phyloP scores from a whole-genome alignment of 1,139 yeast species.

The Saccharomyces hybrid region DNA sequence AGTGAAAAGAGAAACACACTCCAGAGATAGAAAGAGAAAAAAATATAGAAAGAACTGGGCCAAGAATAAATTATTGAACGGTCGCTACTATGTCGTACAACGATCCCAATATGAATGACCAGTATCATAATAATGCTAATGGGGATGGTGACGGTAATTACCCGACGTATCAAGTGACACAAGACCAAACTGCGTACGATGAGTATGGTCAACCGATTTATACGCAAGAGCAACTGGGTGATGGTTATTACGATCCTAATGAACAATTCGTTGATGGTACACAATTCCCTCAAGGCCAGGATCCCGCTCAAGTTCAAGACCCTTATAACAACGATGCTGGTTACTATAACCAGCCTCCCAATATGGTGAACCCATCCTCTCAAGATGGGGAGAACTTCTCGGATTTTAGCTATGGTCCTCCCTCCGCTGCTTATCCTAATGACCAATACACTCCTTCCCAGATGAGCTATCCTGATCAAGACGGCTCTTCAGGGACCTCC shows the following conservation, averaged over 20 bases:
- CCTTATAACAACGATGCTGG: constrained; percentile 9
- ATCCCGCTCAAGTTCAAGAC: neutral
- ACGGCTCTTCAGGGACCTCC: constrained; percentile 81
- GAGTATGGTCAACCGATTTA: constrained; percentile 28
- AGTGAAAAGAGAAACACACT: neutral
- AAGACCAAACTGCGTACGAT: constrained; percentile 12
- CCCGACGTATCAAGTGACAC: constrained; percentile 5
- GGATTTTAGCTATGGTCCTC: constrained; percentile 49
- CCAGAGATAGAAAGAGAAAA: neutral
- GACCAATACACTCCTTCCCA: constrained; percentile 81
- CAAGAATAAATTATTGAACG: neutral
- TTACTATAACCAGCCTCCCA: constrained; percentile 7
- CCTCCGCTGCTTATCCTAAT: constrained; percentile 37
- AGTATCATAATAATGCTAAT: neutral
- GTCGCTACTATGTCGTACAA: neutral
- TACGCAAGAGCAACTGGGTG: constrained; percentile 6
- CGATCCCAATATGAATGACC: neutral
- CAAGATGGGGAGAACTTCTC: constrained; percentile 70
- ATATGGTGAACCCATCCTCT: neutral
- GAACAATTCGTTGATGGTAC: constrained; percentile 11
- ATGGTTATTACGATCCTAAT: constrained; percentile 14
- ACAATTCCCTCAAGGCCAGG: neutral
- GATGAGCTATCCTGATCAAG: constrained; percentile 70
- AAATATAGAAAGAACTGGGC: neutral
- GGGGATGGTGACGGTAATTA: constrained; percentile 7